Base-by-base conservation (phyloP, 768 basidiomycete genomes). In the Russula abietina region DNA sequence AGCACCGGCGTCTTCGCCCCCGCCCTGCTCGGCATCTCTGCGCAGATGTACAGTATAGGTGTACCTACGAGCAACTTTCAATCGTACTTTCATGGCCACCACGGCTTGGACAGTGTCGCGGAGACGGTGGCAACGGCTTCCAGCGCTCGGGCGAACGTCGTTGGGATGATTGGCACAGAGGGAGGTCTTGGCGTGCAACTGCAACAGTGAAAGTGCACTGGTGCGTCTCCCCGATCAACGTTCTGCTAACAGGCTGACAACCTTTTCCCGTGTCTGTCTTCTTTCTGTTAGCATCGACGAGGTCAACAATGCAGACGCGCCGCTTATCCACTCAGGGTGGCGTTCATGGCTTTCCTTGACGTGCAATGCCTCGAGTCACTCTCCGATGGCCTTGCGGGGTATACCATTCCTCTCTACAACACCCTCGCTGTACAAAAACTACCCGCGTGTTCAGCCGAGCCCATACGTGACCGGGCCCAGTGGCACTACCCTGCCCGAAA, bases 291-390 rank as follows among this genome's bases (percentile, higher is more conserved):
- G 95, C 72, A 98, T 99, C 68, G 96, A 99, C 71, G 96, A 98
- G 73, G 83, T 98, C 14, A 96, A 99, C 77, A 99, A 99, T 73
- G 89, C 92, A 0, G 96, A 99, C 68, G 85, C 94, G 0, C 96
- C 97, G 0, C 80, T 85, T 0, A 94, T 98, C 57, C 96, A 30
- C 28, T 30, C n/a, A n/a, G n/a, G n/a, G n/a, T n/a, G 62, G 81
- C 89, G 4, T 98, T 98, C 72, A 82, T 96, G 65, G 96, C 95
- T 71, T 87, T 99, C 9, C 82, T 99, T 1, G 91, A 86, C 0
- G 82, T 97, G 0, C 94, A 98, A 69, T 94, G 89, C 69, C 80
- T 98, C 11, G 81, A 88, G 32, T 86, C 91, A 0, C 76, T 99
- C 2, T 91, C 89, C 64, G 92, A 94, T 68, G 94, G 93, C 1